Conservation (phyloP, 2,329 filamentous ascomycete genomes). For the Fusarium verticillioides region DNA sequence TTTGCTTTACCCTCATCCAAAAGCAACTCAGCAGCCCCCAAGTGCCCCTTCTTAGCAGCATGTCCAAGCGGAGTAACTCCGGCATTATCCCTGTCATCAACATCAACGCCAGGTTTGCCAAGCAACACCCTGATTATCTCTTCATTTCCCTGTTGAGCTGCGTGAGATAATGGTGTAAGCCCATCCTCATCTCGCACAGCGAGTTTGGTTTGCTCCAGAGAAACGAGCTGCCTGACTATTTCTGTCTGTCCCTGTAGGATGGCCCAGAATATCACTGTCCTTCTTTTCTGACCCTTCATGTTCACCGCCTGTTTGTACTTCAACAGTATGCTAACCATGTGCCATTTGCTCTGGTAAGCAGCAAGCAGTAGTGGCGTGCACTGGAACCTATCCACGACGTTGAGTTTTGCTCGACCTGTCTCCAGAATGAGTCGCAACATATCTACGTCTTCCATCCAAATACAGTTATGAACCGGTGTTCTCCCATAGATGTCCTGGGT, state of each 20-base stretch:
- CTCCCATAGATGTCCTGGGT: neutral
- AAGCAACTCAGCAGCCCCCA: neutral
- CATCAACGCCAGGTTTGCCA: neutral
- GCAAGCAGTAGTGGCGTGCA: neutral
- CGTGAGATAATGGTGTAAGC: neutral
- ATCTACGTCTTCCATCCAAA: neutral
- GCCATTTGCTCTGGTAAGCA: neutral
- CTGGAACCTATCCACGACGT: neutral
- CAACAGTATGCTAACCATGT: neutral
- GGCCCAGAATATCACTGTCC: fast-evolving
- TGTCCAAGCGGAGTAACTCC: neutral
- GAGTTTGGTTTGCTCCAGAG: neutral
- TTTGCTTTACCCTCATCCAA: neutral
- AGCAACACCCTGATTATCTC: neutral
- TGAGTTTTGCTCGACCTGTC: fast-evolving
- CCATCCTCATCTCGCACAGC: neutral
- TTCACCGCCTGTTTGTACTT: neutral
- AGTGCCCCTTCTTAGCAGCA: neutral
- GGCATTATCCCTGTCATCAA: neutral
- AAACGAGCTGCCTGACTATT: neutral
- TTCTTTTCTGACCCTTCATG: neutral
- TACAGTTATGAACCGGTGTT: neutral
- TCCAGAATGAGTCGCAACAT: neutral
- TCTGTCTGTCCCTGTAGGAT: neutral
- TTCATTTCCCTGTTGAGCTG: neutral